A percentile compares a stretch with the other conserved stretches of the same genome.
Evolutionary conservation across 2,329 filamentous ascomycete genomes (phyloP).

Genomic region (Cadophora malorum): DNA sequence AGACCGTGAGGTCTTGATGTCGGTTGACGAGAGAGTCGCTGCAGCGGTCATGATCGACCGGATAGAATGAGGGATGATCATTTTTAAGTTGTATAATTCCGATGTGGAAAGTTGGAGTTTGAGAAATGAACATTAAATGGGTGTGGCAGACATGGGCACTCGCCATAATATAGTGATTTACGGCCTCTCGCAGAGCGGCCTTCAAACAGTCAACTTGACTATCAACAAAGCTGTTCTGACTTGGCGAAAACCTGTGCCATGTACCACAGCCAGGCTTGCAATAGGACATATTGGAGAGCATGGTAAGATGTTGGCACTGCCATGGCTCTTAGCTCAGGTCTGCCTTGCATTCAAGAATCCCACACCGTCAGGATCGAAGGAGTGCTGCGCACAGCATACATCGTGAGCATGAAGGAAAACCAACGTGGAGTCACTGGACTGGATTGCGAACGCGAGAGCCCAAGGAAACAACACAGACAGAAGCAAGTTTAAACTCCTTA

Average conservation of each 20-base stretch:
- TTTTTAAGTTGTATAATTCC: neutral
- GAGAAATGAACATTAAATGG: neutral
- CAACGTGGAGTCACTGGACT: conserved; percentile 18
- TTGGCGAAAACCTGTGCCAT: neutral
- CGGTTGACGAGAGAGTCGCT: neutral
- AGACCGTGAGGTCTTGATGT: neutral
- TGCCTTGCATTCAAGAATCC: neutral
- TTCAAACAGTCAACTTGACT: neutral
- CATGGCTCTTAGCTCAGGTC: neutral
- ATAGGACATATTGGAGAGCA: neutral
- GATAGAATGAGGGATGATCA: conserved; percentile 17
- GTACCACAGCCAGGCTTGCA: neutral
- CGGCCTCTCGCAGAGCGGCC: neutral
- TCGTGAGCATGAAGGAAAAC: neutral
- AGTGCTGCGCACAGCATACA: neutral
- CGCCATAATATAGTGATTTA: neutral
- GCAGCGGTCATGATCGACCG: conserved; percentile 17
- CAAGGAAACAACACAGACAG: neutral
- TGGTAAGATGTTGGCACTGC: conserved; percentile 3
- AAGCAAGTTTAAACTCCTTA: conserved; percentile 3
- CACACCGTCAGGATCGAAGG: neutral
- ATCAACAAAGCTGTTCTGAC: conserved; percentile 3
- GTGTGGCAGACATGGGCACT: neutral
- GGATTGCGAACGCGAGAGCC: neutral
- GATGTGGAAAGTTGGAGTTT: neutral